Evolutionary conservation across 495 filamentous ascomycete genomes (phyloP).

Genomic region (Geoglossum glabrum): DNA sequence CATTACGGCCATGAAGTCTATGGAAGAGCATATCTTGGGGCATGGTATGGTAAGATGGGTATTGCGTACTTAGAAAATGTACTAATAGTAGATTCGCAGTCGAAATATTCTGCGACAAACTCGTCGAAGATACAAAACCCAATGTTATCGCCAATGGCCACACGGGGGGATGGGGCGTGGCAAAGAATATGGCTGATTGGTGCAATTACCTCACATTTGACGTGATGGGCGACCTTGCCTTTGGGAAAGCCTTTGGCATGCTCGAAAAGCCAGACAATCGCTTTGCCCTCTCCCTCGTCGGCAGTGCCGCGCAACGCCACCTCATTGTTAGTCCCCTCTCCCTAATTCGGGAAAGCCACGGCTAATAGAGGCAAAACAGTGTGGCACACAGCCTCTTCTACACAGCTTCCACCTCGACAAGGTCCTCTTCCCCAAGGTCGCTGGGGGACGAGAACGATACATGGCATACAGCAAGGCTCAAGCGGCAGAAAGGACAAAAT

Average conservation of each 20-base stretch:
- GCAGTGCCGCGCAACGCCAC: not conserved
- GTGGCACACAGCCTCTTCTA: slow-evolving; percentile 37
- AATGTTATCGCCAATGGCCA: not conserved
- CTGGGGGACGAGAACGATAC: slow-evolving; percentile 36
- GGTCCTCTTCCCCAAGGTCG: slow-evolving; percentile 36
- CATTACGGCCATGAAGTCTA: slow-evolving; percentile 31
- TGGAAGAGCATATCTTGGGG: slow-evolving; percentile 36
- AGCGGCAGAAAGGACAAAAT: slow-evolving; percentile 32
- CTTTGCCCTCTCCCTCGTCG: not conserved
- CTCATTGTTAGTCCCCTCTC: not conserved
- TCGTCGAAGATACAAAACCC: not conserved
- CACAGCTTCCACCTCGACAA: slow-evolving; percentile 33
- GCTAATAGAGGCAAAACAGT: slow-evolving; percentile 17
- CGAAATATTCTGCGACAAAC: not conserved
- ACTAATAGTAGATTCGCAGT: not conserved
- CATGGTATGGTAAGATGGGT: slow-evolving; percentile 8
- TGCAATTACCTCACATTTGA: slow-evolving; percentile 27
- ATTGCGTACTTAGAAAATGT: not conserved
- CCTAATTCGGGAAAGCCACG: not conserved
- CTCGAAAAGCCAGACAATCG: slow-evolving; percentile 9
- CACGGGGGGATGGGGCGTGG: not conserved
- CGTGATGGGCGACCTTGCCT: slow-evolving; percentile 27
- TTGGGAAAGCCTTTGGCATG: slow-evolving; percentile 27
- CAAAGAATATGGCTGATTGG: slow-evolving; percentile 18
- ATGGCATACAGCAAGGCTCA: slow-evolving; percentile 38